A percentile compares a stretch with the other conserved stretches of the same genome.
Conservation (phyloP, 768 basidiomycete genomes). For the Suillus lakei region DNA sequence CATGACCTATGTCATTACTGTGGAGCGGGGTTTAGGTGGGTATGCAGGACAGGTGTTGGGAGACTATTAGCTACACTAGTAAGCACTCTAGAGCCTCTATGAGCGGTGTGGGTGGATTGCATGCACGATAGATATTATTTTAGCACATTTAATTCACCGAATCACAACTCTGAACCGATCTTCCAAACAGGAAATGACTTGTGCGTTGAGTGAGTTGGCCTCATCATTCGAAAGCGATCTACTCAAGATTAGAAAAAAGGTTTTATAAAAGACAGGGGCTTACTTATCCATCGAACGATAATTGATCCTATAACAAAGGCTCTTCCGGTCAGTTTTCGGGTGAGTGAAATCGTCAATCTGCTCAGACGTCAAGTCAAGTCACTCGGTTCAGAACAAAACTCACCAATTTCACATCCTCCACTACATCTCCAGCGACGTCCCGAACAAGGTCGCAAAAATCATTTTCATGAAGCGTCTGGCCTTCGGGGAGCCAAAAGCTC, state of each 20-base stretch:
- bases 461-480: conserved; percentile 79
- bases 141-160: conserved; percentile 64
- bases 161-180: conserved; percentile 83
- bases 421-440: conserved; percentile 90
- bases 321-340: conserved; percentile 81
- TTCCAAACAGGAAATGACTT: conserved; percentile 58
- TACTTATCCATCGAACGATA: conserved; percentile 98
- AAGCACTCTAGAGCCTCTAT: conserved; percentile 34
- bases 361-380: conserved; percentile 12
- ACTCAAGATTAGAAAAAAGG: conserved; percentile 10
- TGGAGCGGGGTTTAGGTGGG: conserved; percentile 1
- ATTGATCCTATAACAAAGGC: conserved; percentile 88
- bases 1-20: conserved; percentile 29
- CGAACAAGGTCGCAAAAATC: conserved; percentile 96
- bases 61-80: conserved; percentile 20
- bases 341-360: conserved; percentile 93
- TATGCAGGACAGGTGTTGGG: conserved; percentile 7
- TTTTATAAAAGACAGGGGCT: conserved; percentile 14
- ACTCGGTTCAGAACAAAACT: conserved; percentile 22
- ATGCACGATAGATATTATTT: conserved; percentile 38
- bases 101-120: conserved; percentile 22
- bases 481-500: conserved; percentile 85
- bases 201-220: conserved; percentile 77
- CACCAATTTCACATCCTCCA: conserved; percentile 88
- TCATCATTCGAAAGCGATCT: conserved; percentile 92